Conservation (phyloP, 495 filamentous ascomycete genomes). For the Delitschia confertaspora region DNA sequence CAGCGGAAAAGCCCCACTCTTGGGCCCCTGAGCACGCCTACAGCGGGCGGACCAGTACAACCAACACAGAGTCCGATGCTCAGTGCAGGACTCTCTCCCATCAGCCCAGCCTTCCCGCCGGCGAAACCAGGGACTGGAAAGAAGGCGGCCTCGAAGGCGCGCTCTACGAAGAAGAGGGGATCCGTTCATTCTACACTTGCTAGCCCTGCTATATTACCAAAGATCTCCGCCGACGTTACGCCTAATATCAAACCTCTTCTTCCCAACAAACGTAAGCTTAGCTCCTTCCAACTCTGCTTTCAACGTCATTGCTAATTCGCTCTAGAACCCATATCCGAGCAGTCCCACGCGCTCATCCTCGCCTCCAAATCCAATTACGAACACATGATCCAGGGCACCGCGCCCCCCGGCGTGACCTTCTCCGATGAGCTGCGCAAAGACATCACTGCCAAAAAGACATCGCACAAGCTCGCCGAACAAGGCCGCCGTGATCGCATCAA, state of each 20-base stretch:
- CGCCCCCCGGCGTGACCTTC: constrained; percentile 81
- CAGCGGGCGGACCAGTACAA: constrained; percentile 12
- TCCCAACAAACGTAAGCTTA: constrained; percentile 58
- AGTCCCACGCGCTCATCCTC: constrained; percentile 75
- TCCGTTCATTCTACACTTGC: constrained; percentile 70
- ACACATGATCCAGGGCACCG: constrained; percentile 88
- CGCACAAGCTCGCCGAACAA: constrained; percentile 96
- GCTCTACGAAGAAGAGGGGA: constrained; percentile 57
- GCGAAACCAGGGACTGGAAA: constrained; percentile 21
- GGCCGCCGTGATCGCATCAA: constrained; percentile 93
- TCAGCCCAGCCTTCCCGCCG: constrained; percentile 13
- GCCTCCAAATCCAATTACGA: constrained; percentile 97
- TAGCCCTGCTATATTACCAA: constrained; percentile 77
- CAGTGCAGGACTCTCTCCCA: constrained; percentile 25
- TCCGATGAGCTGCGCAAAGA: constrained; percentile 85
- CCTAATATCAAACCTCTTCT: constrained; percentile 88
- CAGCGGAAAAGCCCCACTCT: constrained; percentile 35
- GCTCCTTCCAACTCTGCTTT: constrained; percentile 5
- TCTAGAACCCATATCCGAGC: constrained; percentile 44
- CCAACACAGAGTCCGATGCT: constrained; percentile 22
- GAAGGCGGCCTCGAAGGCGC: constrained; percentile 27
- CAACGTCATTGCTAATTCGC: constrained; percentile 15
- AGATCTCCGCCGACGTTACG: too few species aligned
- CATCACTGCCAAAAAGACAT: constrained; percentile 90
- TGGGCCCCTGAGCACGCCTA: constrained; percentile 27